Evolutionary conservation across 257 asterid species (phyloP).

Genomic region (Solanum paucissectum): DNA sequence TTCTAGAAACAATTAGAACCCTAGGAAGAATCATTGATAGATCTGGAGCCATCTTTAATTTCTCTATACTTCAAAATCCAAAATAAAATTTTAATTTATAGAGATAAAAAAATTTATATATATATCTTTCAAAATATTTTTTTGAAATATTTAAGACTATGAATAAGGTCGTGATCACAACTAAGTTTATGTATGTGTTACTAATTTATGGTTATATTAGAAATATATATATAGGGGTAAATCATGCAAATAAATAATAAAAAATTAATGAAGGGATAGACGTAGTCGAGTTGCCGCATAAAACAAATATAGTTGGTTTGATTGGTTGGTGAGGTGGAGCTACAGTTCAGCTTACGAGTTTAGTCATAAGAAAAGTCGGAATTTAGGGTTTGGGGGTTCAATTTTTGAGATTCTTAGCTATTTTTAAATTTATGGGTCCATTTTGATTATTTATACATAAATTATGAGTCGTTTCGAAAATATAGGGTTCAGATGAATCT

Average conservation of each 20-base stretch:
- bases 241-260: neutral
- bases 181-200: neutral
- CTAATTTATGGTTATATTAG: neutral
- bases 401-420: neutral
- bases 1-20: constrained; percentile 60
- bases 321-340: neutral
- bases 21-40: constrained; percentile 54
- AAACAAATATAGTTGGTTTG: neutral
- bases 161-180: neutral
- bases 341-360: neutral
- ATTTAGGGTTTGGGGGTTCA: neutral
- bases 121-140: neutral
- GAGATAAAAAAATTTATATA: neutral
- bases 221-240: neutral
- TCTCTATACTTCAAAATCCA: neutral
- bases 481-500: fast-evolving
- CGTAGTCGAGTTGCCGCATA: constrained; percentile 17
- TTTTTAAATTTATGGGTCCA: neutral
- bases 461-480: neutral
- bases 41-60: constrained; percentile 22
- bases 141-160: neutral
- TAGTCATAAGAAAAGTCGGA: neutral
- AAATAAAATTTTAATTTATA: neutral
- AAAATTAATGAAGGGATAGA: neutral
- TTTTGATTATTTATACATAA: neutral